Evolutionary conservation across 1,284 basidiomycete species (phyloP), one percentile per base, ranked within the genome.

Genomic region (Leccinum griseonigrum): DNA sequence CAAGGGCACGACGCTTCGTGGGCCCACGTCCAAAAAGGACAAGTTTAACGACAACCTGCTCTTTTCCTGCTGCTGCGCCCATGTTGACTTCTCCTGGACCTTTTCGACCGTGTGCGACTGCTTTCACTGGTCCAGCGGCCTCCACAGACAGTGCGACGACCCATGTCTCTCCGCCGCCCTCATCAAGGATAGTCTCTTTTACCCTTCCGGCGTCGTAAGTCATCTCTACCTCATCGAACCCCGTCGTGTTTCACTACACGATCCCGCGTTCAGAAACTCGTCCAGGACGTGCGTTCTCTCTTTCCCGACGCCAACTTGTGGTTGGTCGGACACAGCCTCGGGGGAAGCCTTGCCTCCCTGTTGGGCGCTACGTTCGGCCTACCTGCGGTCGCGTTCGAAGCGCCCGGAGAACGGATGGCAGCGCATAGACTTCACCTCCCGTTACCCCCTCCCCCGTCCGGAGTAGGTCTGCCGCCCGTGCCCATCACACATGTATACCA

Each of bases 51-150:
- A 99, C 77, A 99, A 99, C 71, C 78, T 97, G 66, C 78, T 98
- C 26, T 98, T 98, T 77, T 98, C 95, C 0, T 99, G 97, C 79
- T 99, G 97, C 75, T 99, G 97, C 71, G 97, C 96, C 3, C 83
- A 90, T 32, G 94, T 98, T 36, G 93, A 94, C 72, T 85, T 95
- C 69, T 89, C 93, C 0, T 98, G 97, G 96, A 72, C 78, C 43
- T 82, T 85, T 66, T 75, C 83, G 43, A 88, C 93, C 2, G 96
- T 98, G 1, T 99, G 97, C 77, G 85, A 94, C 69, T 99, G 97
- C 78, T 96, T 90, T 72, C 73, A 77, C 0, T 83, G 84, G 63
- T 77, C 76, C 18, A 1, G 11, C 1, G 76, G 79, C 16, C 73
- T 79, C n/a, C 74, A 78, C 40, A 89, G 85, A 80, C 83, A 83